Evolutionary conservation across 768 basidiomycete species (phyloP).

Genomic region (Tephrocybe sp.): DNA sequence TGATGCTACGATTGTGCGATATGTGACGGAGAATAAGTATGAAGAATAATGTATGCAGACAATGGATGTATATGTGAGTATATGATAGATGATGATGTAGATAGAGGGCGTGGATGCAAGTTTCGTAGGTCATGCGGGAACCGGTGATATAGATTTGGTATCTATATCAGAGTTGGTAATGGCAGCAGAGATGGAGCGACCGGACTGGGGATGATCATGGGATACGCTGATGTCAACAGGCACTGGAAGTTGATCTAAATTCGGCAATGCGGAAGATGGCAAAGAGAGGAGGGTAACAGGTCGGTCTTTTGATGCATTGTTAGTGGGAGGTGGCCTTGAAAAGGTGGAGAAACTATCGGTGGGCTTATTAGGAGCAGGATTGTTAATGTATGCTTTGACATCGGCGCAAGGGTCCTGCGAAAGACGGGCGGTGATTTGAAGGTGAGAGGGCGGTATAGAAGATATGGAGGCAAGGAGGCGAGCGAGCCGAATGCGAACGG

Average conservation of each 20-base stretch:
- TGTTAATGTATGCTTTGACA: constrained; percentile 57
- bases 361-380: constrained; percentile 18
- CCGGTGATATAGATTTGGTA: constrained; percentile 7
- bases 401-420: constrained; percentile 57
- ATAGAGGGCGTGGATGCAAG: constrained; percentile 2
- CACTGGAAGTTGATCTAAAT: too few relatives aligned
- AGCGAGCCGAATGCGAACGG: constrained; percentile 85
- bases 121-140: constrained; percentile 12
- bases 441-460: constrained; percentile 25
- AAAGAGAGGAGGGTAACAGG: background rate
- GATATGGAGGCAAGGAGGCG: constrained; percentile 49
- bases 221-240: constrained; percentile 2
- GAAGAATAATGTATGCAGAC: constrained; percentile 10
- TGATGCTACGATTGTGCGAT: constrained; percentile 5
- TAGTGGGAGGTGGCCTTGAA: constrained; percentile 33
- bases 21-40: constrained; percentile 13
- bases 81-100: constrained; percentile 14
- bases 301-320: background rate
- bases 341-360: constrained; percentile 27
- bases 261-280: background rate
- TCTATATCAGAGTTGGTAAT: constrained; percentile 12
- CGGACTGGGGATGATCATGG: constrained; percentile 6
- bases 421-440: constrained; percentile 43
- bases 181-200: constrained; percentile 1
- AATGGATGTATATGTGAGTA: constrained; percentile 13